Evolutionary conservation across 2,329 filamentous ascomycete genomes (phyloP).

Genomic region (Beauveria bassiana): DNA sequence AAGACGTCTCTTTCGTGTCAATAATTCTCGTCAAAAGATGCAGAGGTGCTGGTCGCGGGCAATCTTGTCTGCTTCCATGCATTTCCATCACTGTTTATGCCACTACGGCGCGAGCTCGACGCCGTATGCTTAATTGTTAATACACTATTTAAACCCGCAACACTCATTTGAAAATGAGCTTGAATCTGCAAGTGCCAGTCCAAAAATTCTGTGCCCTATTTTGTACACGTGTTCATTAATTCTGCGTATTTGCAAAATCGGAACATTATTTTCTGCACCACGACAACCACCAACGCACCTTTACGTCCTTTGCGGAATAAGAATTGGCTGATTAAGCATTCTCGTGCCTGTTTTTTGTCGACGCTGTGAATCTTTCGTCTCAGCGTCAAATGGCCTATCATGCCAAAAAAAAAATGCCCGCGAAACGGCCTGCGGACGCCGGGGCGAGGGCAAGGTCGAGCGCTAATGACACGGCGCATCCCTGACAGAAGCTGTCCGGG

Average conservation of each 20-base stretch:
- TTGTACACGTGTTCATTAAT: background rate
- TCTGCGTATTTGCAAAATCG: background rate
- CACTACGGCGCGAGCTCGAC: background rate
- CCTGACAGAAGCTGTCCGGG: conserved; percentile 1
- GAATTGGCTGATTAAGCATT: background rate
- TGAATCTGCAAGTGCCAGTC: background rate
- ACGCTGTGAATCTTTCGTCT: background rate
- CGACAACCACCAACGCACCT: background rate
- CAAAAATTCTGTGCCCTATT: background rate
- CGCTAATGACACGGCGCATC: background rate
- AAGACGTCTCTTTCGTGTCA: background rate
- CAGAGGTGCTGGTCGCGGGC: background rate
- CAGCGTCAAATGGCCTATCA: conserved; percentile 1
- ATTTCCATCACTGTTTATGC: background rate
- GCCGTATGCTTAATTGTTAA: background rate
- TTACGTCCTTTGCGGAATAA: background rate
- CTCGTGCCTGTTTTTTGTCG: background rate
- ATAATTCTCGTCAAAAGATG: background rate
- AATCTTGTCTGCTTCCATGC: background rate
- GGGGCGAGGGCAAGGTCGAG: background rate
- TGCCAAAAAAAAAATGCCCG: background rate
- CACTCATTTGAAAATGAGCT: background rate
- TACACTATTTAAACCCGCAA: background rate
- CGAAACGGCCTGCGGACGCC: background rate
- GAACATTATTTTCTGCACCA: background rate